phyloP scores from a whole-genome alignment of 495 filamentous ascomycete genomes.

The Penicillium flavigenum region DNA sequence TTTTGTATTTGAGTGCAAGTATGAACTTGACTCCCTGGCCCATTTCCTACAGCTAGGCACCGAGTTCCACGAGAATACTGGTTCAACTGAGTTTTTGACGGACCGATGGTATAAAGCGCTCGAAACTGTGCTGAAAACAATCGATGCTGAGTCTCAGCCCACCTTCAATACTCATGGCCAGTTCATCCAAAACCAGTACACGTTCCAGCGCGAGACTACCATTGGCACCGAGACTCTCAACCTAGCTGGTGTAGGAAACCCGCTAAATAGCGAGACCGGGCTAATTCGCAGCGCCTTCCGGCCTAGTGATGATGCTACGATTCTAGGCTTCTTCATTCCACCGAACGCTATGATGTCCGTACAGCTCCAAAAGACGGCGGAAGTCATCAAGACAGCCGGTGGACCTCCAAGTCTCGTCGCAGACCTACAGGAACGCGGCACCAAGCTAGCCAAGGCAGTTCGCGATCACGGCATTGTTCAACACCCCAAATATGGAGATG shows the following conservation, averaged over 20 bases:
- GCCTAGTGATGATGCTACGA: constrained; percentile 97
- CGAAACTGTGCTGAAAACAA: constrained; percentile 65
- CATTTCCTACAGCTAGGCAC: constrained; percentile 85
- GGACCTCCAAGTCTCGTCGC: constrained; percentile 48
- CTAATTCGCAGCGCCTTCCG: constrained; percentile 90
- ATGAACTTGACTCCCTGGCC: constrained; percentile 93
- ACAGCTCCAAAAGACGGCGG: constrained; percentile 75
- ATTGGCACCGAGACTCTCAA: constrained; percentile 88
- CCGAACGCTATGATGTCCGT: constrained; percentile 95
- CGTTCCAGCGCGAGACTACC: constrained; percentile 76
- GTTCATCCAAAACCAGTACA: constrained; percentile 74
- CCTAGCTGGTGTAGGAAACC: constrained; percentile 82
- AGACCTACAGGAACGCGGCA: constrained; percentile 62
- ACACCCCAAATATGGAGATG: constrained; percentile 78
- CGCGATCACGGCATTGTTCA: constrained; percentile 87
- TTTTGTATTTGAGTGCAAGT: constrained; percentile 97
- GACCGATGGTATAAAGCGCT: constrained; percentile 78
- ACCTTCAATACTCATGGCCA: constrained; percentile 70
- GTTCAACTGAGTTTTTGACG: constrained; percentile 73
- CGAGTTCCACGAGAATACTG: constrained; percentile 79
- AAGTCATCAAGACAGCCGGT: constrained; percentile 60
- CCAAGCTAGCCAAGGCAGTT: constrained; percentile 70
- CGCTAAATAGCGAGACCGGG: constrained; percentile 78
- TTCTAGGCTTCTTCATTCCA: constrained; percentile 92
- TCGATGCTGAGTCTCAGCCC: constrained; percentile 73